Evolutionary conservation across 495 filamentous ascomycete species (phyloP).

Genomic region (Aspergillus cavernicola): DNA sequence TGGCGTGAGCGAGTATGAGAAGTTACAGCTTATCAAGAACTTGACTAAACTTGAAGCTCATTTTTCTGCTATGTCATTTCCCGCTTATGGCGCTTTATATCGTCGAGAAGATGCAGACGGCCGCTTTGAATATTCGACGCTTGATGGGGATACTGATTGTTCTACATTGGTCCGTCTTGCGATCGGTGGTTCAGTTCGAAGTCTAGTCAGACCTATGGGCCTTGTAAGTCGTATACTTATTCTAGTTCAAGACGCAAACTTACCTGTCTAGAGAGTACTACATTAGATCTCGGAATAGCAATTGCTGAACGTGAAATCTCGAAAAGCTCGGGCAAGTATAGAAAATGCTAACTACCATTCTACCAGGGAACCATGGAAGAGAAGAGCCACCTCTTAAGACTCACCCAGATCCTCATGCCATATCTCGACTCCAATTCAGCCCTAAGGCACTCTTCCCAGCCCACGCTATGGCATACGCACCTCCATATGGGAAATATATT

Average conservation of each 20-base stretch:
- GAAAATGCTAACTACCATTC: not conserved
- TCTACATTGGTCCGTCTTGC: constrained; percentile 25
- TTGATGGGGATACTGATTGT: constrained; percentile 22
- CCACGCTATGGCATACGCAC: constrained; percentile 26
- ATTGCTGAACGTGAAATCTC: constrained; percentile 21
- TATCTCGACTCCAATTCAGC: not conserved
- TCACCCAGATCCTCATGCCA: constrained; percentile 4
- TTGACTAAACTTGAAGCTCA: constrained; percentile 27
- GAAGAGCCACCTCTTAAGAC: constrained; percentile 16
- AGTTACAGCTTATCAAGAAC: constrained; percentile 18
- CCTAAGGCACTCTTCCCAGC: constrained; percentile 8
- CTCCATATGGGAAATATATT: constrained; percentile 35
- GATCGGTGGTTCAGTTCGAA: constrained; percentile 20
- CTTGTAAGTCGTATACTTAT: no score
- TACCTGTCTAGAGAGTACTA: constrained; percentile 22
- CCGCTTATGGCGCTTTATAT: constrained; percentile 34
- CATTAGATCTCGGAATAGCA: constrained; percentile 18
- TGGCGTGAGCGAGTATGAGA: constrained; percentile 21
- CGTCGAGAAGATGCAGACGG: constrained; percentile 14
- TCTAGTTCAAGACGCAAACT: no score
- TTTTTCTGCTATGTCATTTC: constrained; percentile 24
- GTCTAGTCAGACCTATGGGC: not conserved
- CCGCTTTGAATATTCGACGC: constrained; percentile 1
- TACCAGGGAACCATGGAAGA: constrained; percentile 20
- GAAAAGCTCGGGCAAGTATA: constrained; percentile 11